Conservation (phyloP, 2,329 filamentous ascomycete genomes). For the Scedosporium dehoogii region DNA sequence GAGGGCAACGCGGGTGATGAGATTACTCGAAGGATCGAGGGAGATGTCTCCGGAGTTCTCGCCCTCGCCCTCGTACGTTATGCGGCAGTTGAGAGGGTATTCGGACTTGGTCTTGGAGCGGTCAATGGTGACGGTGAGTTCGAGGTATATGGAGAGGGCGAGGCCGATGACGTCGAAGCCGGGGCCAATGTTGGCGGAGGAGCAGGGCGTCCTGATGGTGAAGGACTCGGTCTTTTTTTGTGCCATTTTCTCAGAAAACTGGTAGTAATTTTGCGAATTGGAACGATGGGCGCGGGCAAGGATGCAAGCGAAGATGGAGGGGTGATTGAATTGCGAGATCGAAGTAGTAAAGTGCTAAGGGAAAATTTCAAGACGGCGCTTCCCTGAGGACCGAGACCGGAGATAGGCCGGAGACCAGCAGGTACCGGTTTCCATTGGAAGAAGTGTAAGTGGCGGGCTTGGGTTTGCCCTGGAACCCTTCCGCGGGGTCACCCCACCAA, state of each 20-base stretch:
- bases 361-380: neutral
- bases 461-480: neutral
- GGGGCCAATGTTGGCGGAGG: conserved; percentile 93
- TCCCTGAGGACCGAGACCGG: neutral
- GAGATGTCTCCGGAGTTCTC: conserved; percentile 64
- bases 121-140: conserved; percentile 73
- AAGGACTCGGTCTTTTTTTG: conserved; percentile 45
- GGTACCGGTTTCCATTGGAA: neutral
- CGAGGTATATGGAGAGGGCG: conserved; percentile 86
- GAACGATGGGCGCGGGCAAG: neutral
- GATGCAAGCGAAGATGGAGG: neutral
- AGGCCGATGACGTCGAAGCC: conserved; percentile 98
- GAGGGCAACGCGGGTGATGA: conserved; percentile 87
- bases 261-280: too few relatives aligned
- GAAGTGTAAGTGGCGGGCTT: neutral
- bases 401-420: neutral
- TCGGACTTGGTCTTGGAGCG: conserved; percentile 41
- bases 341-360: neutral
- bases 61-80: conserved; percentile 83
- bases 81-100: conserved; percentile 69
- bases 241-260: too few relatives aligned
- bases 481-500: neutral
- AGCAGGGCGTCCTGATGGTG: conserved; percentile 76
- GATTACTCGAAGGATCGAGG: conserved; percentile 75
- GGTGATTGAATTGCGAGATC: neutral